phyloP scores from a whole-genome alignment of 2,329 filamentous ascomycete genomes.

The Aspergillus glaucus region DNA sequence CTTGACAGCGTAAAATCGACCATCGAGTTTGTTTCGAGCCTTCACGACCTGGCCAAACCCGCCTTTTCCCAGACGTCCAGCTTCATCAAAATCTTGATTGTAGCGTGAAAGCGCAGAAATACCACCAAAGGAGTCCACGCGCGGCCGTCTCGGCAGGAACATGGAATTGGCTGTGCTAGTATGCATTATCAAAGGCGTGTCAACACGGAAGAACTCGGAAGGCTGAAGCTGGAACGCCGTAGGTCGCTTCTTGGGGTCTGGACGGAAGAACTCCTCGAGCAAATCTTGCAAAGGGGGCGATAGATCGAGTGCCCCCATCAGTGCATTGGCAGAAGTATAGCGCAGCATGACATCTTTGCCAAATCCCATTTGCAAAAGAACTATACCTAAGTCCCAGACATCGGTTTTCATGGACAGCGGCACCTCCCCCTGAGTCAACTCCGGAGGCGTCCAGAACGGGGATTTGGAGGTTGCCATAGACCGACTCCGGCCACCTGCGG shows the following conservation, averaged over 20 bases:
- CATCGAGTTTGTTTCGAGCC: constrained; percentile 87
- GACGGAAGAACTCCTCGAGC: constrained; percentile 74
- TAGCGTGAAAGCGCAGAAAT: constrained; percentile 64
- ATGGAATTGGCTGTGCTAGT: constrained; percentile 40
- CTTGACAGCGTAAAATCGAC: constrained; percentile 91
- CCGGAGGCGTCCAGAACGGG: constrained; percentile 76
- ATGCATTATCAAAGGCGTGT: constrained; percentile 31
- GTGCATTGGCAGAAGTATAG: constrained; percentile 69
- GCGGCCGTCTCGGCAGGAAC: constrained; percentile 45
- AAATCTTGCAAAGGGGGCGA: constrained; percentile 74
- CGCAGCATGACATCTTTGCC: constrained; percentile 69
- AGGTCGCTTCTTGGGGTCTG: constrained; percentile 75
- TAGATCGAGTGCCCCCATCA: constrained; percentile 65
- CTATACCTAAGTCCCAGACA: constrained; percentile 88
- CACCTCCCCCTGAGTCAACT: constrained; percentile 57
- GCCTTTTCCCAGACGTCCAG: constrained; percentile 81
- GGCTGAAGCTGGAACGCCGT: constrained; percentile 69
- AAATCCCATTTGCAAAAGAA: constrained; percentile 91
- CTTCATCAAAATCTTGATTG: constrained; percentile 81
- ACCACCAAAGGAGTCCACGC: constrained; percentile 57
- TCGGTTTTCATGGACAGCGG: constrained; percentile 68
- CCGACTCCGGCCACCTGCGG: constrained; percentile 36
- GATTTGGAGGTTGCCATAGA: constrained; percentile 58
- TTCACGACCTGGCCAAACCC: constrained; percentile 96
- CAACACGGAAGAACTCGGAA: constrained; percentile 42